Evolutionary conservation across 2,329 filamentous ascomycete species (phyloP).

Genomic region (Xylaria sp.): DNA sequence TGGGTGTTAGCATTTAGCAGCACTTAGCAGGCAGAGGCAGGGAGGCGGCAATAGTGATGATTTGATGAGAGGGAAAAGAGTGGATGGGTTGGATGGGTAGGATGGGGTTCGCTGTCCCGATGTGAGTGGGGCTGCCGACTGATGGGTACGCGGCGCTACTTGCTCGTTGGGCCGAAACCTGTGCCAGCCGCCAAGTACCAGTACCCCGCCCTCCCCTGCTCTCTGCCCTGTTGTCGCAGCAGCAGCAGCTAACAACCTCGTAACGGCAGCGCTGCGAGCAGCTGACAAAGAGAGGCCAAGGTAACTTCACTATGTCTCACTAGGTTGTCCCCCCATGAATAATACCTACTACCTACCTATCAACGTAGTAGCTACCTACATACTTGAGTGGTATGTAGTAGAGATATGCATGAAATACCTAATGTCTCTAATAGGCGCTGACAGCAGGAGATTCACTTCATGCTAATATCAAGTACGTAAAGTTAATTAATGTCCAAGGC

Average conservation of each 20-base stretch:
- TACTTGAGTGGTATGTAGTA: too few relatives aligned
- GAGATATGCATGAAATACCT: too few relatives aligned
- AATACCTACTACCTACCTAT: too few relatives aligned
- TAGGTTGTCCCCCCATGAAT: too few relatives aligned
- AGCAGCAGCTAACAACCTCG: background rate
- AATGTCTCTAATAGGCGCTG: too few relatives aligned
- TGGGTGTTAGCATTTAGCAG: background rate
- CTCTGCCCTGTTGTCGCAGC: conserved; percentile 11
- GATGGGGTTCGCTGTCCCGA: conserved; percentile 11
- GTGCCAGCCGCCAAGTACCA: background rate
- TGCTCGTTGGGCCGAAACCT: background rate
- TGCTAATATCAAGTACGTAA: too few relatives aligned
- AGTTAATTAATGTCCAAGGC: too few relatives aligned
- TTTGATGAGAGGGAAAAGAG: conserved; percentile 26
- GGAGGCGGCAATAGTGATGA: conserved; percentile 22
- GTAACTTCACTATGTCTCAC: background rate
- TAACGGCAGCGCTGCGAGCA: background rate
- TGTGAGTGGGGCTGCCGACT: conserved; percentile 21
- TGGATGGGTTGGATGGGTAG: conserved; percentile 19
- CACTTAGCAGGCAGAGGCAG: background rate
- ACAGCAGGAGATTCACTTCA: too few relatives aligned
- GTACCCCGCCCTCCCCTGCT: background rate
- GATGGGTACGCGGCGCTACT: background rate
- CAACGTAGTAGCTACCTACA: too few relatives aligned
- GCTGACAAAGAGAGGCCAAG: conserved; percentile 7